phyloP scores from a whole-genome alignment of 352 stramenopile genomes.

The Phytophthora foliorum region DNA sequence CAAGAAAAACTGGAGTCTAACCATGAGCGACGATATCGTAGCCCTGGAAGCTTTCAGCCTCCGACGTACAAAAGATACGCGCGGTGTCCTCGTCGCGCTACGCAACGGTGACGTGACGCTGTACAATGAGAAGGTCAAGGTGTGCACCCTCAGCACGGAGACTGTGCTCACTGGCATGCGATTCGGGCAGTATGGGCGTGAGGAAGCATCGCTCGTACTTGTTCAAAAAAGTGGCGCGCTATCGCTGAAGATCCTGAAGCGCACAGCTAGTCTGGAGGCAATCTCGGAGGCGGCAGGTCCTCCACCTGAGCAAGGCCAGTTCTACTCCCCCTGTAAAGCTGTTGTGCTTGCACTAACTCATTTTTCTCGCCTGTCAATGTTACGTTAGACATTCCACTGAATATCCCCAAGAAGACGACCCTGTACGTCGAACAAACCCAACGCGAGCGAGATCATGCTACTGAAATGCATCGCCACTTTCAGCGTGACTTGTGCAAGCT shows the following conservation, averaged over 20 bases:
- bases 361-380: neutral
- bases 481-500: constrained; percentile 93
- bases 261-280: constrained; percentile 81
- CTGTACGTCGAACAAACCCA: constrained; percentile 95
- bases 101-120: constrained; percentile 87
- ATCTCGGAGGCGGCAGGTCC: constrained; percentile 79
- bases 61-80: constrained; percentile 77
- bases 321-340: neutral
- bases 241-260: constrained; percentile 91
- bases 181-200: constrained; percentile 90
- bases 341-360: neutral
- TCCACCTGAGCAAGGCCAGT: constrained; percentile 83
- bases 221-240: constrained; percentile 84
- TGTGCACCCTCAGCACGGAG: constrained; percentile 79
- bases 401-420: constrained; percentile 95
- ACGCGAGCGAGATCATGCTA: constrained; percentile 89
- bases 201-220: constrained; percentile 88
- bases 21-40: constrained; percentile 86
- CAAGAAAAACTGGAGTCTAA: constrained; percentile 92
- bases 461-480: constrained; percentile 94
- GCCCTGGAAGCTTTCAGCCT: constrained; percentile 83
- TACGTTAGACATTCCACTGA: constrained; percentile 87
- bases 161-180: constrained; percentile 76
- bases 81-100: constrained; percentile 86
- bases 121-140: constrained; percentile 91